phyloP scores from a whole-genome alignment of 1,284 basidiomycete species.

The Earliella scabrosa region DNA sequence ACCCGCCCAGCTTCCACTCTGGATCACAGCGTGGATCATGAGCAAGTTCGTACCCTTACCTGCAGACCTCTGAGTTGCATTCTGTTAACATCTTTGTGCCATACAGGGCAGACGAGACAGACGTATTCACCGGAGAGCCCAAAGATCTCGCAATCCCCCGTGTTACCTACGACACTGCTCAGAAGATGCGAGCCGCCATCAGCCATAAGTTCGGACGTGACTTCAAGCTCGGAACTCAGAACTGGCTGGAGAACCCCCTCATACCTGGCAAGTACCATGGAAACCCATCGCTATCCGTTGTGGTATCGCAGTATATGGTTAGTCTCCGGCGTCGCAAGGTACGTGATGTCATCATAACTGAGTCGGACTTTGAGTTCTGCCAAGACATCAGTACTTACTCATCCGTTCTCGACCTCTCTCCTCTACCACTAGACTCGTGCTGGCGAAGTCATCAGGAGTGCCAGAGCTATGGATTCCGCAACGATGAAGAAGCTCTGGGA shows the following conservation, averaged over 20 bases:
- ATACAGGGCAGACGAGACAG: constrained; percentile 27
- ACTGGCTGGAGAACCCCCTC: constrained; percentile 21
- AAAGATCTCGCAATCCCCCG: constrained; percentile 13
- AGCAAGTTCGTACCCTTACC: constrained; percentile 19
- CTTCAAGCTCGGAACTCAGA: constrained; percentile 18
- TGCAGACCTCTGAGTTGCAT: too few species aligned
- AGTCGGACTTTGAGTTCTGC: too few species aligned
- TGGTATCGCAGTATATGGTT: constrained; percentile 32
- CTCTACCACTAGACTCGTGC: too few species aligned
- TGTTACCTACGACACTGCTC: constrained; percentile 18
- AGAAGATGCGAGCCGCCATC: constrained; percentile 33
- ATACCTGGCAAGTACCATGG: constrained; percentile 17
- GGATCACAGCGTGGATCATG: constrained; percentile 29
- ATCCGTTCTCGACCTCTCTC: too few species aligned
- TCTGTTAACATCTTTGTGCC: too few species aligned
- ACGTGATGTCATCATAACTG: too few species aligned
- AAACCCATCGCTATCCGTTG: constrained; percentile 28
- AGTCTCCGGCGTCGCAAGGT: constrained; percentile 25
- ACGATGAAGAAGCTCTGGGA: background rate
- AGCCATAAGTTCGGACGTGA: constrained; percentile 30
- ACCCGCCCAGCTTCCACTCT: constrained; percentile 21
- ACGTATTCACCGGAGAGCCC: constrained; percentile 21
- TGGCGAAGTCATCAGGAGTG: too few species aligned
- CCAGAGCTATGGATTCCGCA: background rate
- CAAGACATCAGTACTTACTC: too few species aligned